Base-by-base conservation (phyloP, 73 alveolate species). In the Paramecium biaurelia region DNA sequence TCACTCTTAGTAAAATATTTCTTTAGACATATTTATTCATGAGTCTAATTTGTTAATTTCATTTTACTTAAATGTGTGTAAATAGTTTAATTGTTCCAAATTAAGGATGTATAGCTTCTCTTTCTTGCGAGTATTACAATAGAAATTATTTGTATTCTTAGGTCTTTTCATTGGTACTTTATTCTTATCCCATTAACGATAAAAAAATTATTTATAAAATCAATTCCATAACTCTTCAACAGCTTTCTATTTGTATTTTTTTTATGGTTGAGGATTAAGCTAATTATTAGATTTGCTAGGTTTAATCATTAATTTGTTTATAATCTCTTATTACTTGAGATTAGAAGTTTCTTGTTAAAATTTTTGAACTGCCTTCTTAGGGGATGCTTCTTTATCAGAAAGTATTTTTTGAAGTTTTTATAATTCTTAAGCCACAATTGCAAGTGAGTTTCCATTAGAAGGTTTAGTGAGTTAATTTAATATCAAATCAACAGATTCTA, bases 111-210 rank as follows among this genome's bases (percentile, higher is more conserved):
- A 5, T 28, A 14, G 32, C 18, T 26, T 74, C 87, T 74, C 87
- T 32, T 35, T 74, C 87, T 74, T 74, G 18, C 0, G 87, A 74
- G 35, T 74, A 74, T 20, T 35, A 20, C 15, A 74, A 12, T 15
- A 74, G 57, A 23, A 74, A 37, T 37, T 74, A 37, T 41, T 74
- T 37, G 7, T 74, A 74, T 26, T 74, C 37, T n/a, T 74, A 37
- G 38, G 87, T 20, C 38, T 34, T 74, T 37, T 74, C 23, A 28
- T 15, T 41, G 0, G 87, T 37, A 74, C 87, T 74, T 74, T 74
- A 41, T 74, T 74, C 87, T 23, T 74, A 37, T 41, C 87, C 87
- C 87, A 74, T 74, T 37, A 74, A 37, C 84, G 87, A 74, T 30
- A 34, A 67, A 74, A 38, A 34, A 74, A 28, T 74, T 34, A 34